A percentile compares a stretch with the other conserved stretches of the same genome.
phyloP scores from a whole-genome alignment of 129 eudicot species.

The Silybum marianum region DNA sequence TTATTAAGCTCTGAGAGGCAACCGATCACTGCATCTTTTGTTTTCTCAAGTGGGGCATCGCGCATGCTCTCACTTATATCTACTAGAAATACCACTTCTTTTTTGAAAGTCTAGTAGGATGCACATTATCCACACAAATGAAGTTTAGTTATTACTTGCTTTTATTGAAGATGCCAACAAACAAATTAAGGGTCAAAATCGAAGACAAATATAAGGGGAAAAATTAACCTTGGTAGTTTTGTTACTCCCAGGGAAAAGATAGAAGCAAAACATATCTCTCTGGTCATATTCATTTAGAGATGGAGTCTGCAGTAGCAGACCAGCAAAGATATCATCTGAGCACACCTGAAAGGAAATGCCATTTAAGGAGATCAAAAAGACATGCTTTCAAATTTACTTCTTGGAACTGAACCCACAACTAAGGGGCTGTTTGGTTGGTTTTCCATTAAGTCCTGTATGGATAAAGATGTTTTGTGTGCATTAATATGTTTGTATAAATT shows the following conservation, averaged over 20 bases:
- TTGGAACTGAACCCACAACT: background rate
- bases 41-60: constrained; percentile 64
- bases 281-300: constrained; percentile 74
- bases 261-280: constrained; percentile 82
- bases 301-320: constrained; percentile 68
- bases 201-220: background rate
- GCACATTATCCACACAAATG: constrained; percentile 8
- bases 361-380: background rate
- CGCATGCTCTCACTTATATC: constrained; percentile 91
- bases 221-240: constrained; percentile 49
- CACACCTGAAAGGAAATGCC: constrained; percentile 44
- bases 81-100: constrained; percentile 73
- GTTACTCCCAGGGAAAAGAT: constrained; percentile 67
- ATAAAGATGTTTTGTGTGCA: too few species aligned
- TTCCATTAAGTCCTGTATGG: too few species aligned
- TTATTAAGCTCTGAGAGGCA: constrained; percentile 57
- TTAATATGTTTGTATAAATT: too few species aligned
- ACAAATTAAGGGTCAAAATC: background rate
- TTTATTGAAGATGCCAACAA: background rate
- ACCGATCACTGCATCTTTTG: constrained; percentile 57
- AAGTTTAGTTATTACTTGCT: background rate
- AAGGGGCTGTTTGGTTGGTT: too few species aligned
- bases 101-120: constrained; percentile 58
- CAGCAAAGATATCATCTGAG: constrained; percentile 61
- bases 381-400: constrained; percentile 5